phyloP scores from a whole-genome alignment of 208 protist species.

The Trypanosoma congolense region DNA sequence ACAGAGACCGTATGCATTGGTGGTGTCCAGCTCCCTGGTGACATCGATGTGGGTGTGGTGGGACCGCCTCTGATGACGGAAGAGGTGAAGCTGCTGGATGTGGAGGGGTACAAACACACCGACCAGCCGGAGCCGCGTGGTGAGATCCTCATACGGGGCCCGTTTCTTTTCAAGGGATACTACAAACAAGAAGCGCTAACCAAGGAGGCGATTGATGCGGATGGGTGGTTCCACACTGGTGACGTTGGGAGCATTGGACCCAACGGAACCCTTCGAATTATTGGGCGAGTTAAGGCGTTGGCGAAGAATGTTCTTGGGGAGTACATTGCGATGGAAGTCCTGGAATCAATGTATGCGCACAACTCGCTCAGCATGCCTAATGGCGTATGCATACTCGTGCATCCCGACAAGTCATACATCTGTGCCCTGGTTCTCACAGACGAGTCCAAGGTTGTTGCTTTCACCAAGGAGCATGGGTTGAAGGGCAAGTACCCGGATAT shows the following conservation, averaged over 20 bases:
- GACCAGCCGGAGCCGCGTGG: slow-evolving; percentile 27
- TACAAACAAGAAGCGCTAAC: slow-evolving; percentile 74
- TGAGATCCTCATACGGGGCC: slow-evolving; percentile 72
- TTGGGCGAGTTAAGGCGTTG: slow-evolving; percentile 61
- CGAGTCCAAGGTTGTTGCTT: slow-evolving; percentile 20
- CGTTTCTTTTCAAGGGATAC: slow-evolving; percentile 69
- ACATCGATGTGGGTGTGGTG: slow-evolving; percentile 14
- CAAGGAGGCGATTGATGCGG: slow-evolving; percentile 42
- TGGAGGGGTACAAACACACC: slow-evolving; percentile 8
- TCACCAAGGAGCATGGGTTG: slow-evolving; percentile 9
- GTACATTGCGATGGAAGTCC: slow-evolving; percentile 47
- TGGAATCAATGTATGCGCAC: slow-evolving; percentile 28
- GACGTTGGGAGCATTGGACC: slow-evolving; percentile 50
- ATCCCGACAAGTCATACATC: slow-evolving; percentile 45
- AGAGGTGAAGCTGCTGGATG: slow-evolving; percentile 1
- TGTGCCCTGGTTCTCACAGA: slow-evolving; percentile 47
- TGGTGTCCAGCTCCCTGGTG: slow-evolving; percentile 22
- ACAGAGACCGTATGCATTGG: slow-evolving; percentile 55
- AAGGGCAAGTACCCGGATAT: slow-evolving; percentile 31
- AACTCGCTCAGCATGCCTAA: slow-evolving; percentile 22
- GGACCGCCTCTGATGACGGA: slow-evolving; percentile 11
- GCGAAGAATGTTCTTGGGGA: slow-evolving; percentile 59
- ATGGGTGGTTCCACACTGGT: slow-evolving; percentile 77
- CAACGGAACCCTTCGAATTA: slow-evolving; percentile 51
- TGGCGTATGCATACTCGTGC: slow-evolving; percentile 25